Evolutionary conservation across 192 early-diverging fungal species (phyloP), one percentile per base, ranked within the genome.

Genomic region (Backusella macrospora): DNA sequence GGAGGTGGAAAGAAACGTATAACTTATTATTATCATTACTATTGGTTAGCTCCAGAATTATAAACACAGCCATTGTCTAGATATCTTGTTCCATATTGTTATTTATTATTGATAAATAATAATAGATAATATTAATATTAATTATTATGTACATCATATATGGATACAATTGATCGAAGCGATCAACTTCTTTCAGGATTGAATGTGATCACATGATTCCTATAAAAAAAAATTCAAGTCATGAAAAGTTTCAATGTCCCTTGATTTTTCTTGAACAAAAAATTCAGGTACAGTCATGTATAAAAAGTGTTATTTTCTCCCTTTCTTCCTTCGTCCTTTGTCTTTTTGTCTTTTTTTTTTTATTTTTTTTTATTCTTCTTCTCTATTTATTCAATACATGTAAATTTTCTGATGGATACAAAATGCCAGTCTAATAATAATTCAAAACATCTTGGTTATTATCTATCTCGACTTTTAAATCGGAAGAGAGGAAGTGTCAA

Each of bases 351-450:
- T 16, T 15, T 21, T 49, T 8, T 49, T 43, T 43, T 43, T 43
- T n/a, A n/a, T n/a, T n/a, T n/a, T n/a, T n/a, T n/a, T n/a, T n/a
- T n/a, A n/a, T n/a, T n/a, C n/a, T n/a, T n/a, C n/a, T n/a, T n/a
- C n/a, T n/a, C n/a, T n/a, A 42, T 6, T 42, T 42, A 42, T 52
- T 52, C 3, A 55, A 55, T 55, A 55, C 23, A 55, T 55, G 49
- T 55, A 55, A 55, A 55, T 55, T n/a, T n/a, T n/a, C 52, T 21
- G 12, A 55, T 55, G 52, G 4, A 55, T 26, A 55, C 52, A 55
- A 21, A 5, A 59, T 59, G 52, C 13, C 52, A 59, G 13, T 26
- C 21, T 59, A 59, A 59, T 59, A 59, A 10, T 59, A 2, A 4
- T 23, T 59, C 52, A 21, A 29, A 59, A 59, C 21, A 23, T 13